Percentiles rank a stretch among this genome's conserved stretches.
These are phyloP conservation scores for Colletotrichum sp. DNA, from an alignment of 2,329 filamentous ascomycete species.

Conservation along the genomic window DNA sequence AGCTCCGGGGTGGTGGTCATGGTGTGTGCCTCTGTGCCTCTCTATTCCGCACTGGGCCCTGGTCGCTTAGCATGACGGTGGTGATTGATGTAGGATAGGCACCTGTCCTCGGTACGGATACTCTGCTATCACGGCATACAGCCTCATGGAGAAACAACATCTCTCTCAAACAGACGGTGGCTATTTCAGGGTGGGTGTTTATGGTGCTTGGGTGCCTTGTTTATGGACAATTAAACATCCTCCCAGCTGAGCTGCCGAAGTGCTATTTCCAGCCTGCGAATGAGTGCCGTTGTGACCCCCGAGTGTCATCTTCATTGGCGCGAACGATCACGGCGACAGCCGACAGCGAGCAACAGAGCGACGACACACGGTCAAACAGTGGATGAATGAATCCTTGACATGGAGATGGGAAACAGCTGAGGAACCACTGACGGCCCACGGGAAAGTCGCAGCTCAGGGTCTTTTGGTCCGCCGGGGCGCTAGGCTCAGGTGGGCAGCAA, in stretches of 20 bases:
- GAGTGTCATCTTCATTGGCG: constrained; percentile 6
- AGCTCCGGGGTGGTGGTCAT: neutral
- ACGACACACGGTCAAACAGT: neutral
- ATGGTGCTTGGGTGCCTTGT: neutral
- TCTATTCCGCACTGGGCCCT: neutral
- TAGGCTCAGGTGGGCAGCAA: neutral
- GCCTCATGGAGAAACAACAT: constrained; percentile 6
- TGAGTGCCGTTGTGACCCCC: neutral
- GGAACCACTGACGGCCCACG: neutral
- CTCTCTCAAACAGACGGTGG: neutral
- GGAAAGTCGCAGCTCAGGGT: constrained; percentile 1
- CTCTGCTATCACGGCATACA: neutral
- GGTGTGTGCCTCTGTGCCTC: neutral
- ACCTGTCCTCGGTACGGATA: neutral
- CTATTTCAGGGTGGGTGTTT: neutral
- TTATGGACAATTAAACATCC: neutral
- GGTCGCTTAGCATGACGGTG: constrained; percentile 8
- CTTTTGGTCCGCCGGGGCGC: neutral
- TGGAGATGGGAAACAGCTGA: neutral
- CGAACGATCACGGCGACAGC: neutral
- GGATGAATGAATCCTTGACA: neutral
- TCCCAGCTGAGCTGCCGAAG: neutral
- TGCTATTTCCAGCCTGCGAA: neutral
- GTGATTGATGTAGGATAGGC: neutral
- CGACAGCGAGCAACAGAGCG: neutral